Base-by-base conservation (phyloP, 2,329 filamentous ascomycete species). In the Colletotrichum karsti region DNA sequence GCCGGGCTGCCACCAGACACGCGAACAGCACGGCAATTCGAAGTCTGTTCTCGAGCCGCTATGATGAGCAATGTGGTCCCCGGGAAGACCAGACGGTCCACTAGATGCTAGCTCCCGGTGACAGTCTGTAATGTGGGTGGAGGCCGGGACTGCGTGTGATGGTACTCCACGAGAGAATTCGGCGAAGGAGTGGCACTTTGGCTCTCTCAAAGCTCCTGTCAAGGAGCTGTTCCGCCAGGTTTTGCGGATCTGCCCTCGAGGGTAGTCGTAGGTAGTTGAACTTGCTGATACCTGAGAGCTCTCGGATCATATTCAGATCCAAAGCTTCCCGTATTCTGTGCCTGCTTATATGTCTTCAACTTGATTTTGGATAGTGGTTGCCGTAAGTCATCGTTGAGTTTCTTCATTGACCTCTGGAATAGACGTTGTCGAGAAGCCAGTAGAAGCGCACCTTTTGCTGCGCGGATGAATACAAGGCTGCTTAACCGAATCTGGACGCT, bases 31-130 rank as follows among this genome's bases (percentile, higher is more conserved):
- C n/a, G n/a, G n/a, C n/a, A 22, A 20, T 0, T 3, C 35, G 1
- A 5, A 39, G 22, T 12, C 33, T 26, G 1, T 24, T 26, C 4
- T 18, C 15, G 48, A 15, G 18, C 28, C 35, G 30, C 39, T 13
- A 35, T 26, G 20, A 18, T 26, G 2, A 35, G 48, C 35, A 20
- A 6, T 4, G 24, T 10, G 35, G 20, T n/a, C 28, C 15, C 48
- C 46, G 33, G 28, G 24, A 55, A 13, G 10, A 35, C 20, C n/a
- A 24, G 10, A 64, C 15, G 28, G 35, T 7, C 35, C 44, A 26
- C 35, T 59, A 35, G 18, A 15, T 39, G 26, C 28, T 46, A 60
- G 44, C 13, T 64, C 55, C 37, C 62, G 44, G 20, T 22, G 26
- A 7, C 13, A 54, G 35, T 30, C 39, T 48, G 26, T 9, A 26